Conservation (phyloP, 2,329 filamentous ascomycete species). For the Fusarium zealandicum region DNA sequence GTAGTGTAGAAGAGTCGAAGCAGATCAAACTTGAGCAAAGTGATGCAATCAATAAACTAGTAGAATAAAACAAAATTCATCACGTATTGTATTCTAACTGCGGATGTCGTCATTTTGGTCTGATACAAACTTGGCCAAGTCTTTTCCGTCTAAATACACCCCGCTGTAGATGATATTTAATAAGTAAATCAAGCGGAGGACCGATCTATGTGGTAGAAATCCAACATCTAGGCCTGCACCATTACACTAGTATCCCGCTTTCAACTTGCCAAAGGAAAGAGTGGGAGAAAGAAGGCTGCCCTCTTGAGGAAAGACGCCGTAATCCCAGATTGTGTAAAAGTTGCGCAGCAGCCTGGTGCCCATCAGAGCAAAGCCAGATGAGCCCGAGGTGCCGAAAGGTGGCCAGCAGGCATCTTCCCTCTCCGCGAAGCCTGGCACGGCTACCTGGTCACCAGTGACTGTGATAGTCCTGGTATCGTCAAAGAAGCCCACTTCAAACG, state of each 20-base stretch:
- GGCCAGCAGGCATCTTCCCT: constrained; percentile 47
- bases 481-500: constrained; percentile 39
- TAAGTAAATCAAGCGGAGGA: too few relatives aligned
- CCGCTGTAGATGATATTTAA: too few relatives aligned
- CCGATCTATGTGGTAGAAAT: too few relatives aligned
- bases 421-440: constrained; percentile 44
- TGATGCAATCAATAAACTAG: not conserved
- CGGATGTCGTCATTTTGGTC: too few relatives aligned
- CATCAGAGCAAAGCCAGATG: constrained; percentile 41
- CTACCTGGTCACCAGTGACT: constrained; percentile 45
- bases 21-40: not conserved
- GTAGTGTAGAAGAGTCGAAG: too few relatives aligned
- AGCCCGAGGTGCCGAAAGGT: constrained; percentile 41
- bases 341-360: constrained; percentile 41
- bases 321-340: constrained; percentile 48
- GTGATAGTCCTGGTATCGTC: constrained; percentile 38
- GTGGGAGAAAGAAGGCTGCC: constrained; percentile 6
- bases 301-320: constrained; percentile 27
- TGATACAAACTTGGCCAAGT: too few relatives aligned
- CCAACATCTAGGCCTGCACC: too few relatives aligned
- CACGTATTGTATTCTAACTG: too few relatives aligned
- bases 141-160: too few relatives aligned
- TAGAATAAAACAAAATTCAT: too few relatives aligned
- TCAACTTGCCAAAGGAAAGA: constrained; percentile 38
- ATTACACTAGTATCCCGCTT: constrained; percentile 12